phyloP scores from a whole-genome alignment of 352 stramenopile species.

The Pythium rhizo-oryzae region DNA sequence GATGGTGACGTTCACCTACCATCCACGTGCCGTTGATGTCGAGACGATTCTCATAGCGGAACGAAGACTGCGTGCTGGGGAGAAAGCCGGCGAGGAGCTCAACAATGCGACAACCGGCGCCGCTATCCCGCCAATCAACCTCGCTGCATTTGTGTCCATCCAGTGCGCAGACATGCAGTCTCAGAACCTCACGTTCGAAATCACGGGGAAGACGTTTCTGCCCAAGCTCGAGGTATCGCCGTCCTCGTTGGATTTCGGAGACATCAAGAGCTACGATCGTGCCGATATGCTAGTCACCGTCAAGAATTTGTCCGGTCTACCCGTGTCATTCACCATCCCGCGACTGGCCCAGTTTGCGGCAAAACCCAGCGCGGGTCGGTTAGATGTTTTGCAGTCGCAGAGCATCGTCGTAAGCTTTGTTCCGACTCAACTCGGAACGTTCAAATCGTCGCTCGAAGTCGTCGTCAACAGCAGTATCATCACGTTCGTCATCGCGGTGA shows the following conservation, averaged over 20 bases:
- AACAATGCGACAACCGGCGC: background rate
- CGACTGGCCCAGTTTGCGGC: slow-evolving; percentile 81
- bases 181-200: slow-evolving; percentile 80
- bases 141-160: slow-evolving; percentile 78
- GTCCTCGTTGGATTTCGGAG: slow-evolving; percentile 77
- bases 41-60: slow-evolving; percentile 35
- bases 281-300: slow-evolving; percentile 85
- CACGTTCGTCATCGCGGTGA: slow-evolving; percentile 57
- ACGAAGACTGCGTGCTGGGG: slow-evolving; percentile 13
- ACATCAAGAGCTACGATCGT: slow-evolving; percentile 76
- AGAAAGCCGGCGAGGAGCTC: slow-evolving; percentile 11
- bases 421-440: slow-evolving; percentile 85
- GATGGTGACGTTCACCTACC: slow-evolving; percentile 51
- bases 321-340: slow-evolving; percentile 62
- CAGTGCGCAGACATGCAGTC: slow-evolving; percentile 62
- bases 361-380: slow-evolving; percentile 57
- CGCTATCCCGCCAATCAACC: slow-evolving; percentile 25
- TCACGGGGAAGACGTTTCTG: slow-evolving; percentile 59
- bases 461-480: slow-evolving; percentile 54
- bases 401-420: slow-evolving; percentile 90
- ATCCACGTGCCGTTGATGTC: slow-evolving; percentile 42
- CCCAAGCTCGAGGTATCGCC: slow-evolving; percentile 55
- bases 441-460: slow-evolving; percentile 50
- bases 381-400: slow-evolving; percentile 89
- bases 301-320: slow-evolving; percentile 77